Conservation (phyloP, 2,329 filamentous ascomycete genomes). For the Apiospora rasikravindrae region DNA sequence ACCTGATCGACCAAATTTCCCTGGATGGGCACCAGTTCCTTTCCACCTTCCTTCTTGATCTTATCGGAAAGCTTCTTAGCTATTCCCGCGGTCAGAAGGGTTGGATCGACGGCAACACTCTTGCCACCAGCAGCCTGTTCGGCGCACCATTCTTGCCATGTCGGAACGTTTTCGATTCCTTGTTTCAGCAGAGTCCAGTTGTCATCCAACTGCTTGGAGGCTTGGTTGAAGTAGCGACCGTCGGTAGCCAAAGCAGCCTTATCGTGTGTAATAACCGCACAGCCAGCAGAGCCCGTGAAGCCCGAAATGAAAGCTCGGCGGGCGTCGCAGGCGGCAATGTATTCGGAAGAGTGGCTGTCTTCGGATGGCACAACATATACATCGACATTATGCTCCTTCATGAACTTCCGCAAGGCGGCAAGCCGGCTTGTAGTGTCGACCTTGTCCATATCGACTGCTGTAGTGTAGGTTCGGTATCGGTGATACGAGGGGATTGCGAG, state of each 20-base stretch:
- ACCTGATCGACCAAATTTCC: conserved; percentile 89
- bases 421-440: conserved; percentile 82
- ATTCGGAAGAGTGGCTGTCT: conserved; percentile 97
- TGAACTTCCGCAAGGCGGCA: conserved; percentile 77
- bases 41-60: conserved; percentile 84
- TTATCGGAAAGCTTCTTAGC: conserved; percentile 79
- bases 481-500: not conserved
- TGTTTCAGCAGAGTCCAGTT: conserved; percentile 96
- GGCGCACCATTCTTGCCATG: conserved; percentile 95
- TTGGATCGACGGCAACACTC: conserved; percentile 87
- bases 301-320: conserved; percentile 91
- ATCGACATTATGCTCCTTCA: conserved; percentile 86
- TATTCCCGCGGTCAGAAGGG: conserved; percentile 72
- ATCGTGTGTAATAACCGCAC: conserved; percentile 83
- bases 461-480: conserved; percentile 2
- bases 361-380: conserved; percentile 97
- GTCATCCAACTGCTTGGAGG: conserved; percentile 82
- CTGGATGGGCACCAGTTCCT: conserved; percentile 74
- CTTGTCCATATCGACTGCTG: conserved; percentile 66
- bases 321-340: conserved; percentile 94
- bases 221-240: conserved; percentile 98
- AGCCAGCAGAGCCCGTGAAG: conserved; percentile 94
- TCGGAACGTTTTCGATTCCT: conserved; percentile 90
- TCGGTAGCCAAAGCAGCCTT: conserved; percentile 93
- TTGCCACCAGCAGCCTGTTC: conserved; percentile 88